Evolutionary conservation across 805 yeast species (phyloP).

Genomic region (Danielia reshetovae): DNA sequence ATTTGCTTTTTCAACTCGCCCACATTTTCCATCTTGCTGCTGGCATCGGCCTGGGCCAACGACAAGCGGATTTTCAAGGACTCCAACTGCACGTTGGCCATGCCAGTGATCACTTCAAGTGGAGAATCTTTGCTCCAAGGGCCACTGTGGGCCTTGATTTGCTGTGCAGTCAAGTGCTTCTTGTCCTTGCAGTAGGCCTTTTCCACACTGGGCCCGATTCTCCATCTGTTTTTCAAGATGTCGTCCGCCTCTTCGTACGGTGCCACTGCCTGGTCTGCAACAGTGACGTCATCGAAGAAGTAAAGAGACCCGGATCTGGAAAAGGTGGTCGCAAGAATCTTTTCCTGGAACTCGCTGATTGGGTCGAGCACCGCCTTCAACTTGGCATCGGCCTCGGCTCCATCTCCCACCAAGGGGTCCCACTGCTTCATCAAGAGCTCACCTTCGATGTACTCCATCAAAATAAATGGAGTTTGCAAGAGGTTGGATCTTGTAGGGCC

Average conservation of each 20-base stretch:
- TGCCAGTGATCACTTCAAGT: slow-evolving; percentile 55
- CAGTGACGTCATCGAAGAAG: slow-evolving; percentile 64
- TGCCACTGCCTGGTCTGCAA: slow-evolving; percentile 37
- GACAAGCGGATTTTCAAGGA: slow-evolving; percentile 51
- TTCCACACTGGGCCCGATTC: slow-evolving; percentile 87
- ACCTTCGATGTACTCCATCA: slow-evolving; percentile 79
- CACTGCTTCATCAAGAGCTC: slow-evolving; percentile 82
- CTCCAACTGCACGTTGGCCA: slow-evolving; percentile 66
- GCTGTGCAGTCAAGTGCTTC: slow-evolving; percentile 46
- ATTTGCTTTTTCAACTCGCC: slow-evolving; percentile 47
- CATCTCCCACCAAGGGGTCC: slow-evolving; percentile 73
- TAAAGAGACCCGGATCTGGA: slow-evolving; percentile 78
- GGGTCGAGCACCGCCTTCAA: slow-evolving; percentile 66
- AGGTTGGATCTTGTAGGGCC: slow-evolving; percentile 61
- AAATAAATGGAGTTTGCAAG: slow-evolving; percentile 67
- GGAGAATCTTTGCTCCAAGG: slow-evolving; percentile 71
- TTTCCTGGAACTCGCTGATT: slow-evolving; percentile 60
- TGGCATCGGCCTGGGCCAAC: slow-evolving; percentile 51
- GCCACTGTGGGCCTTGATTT: slow-evolving; percentile 55
- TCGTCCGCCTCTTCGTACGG: slow-evolving; percentile 60
- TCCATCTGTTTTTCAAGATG: slow-evolving; percentile 65
- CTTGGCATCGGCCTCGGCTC: slow-evolving; percentile 43
- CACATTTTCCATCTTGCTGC: slow-evolving; percentile 41
- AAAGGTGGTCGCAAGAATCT: slow-evolving; percentile 55
- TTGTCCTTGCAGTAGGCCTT: slow-evolving; percentile 72